Conservation (phyloP, 2,329 filamentous ascomycete genomes). For the Drechslerella dactyloides region DNA sequence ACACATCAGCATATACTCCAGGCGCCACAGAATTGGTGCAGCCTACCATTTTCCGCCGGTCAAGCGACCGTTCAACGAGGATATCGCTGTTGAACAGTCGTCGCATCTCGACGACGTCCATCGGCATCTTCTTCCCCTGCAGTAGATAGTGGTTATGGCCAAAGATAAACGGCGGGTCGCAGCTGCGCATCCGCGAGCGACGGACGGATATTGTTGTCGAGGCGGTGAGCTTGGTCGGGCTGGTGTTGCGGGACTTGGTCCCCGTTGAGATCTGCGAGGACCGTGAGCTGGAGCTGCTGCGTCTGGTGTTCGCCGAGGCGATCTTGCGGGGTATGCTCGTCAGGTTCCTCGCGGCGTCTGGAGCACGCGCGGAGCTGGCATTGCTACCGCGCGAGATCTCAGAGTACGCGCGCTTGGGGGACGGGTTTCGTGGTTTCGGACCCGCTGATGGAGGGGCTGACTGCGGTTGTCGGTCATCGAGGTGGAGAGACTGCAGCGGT, state of each 20-base stretch:
- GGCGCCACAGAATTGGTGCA: not conserved
- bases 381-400: no score
- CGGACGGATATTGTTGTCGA: conserved; percentile 1
- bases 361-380: no score
- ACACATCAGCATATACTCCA: not conserved
- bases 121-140: not conserved
- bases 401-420: no score
- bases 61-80: conserved; percentile 1
- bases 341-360: no score
- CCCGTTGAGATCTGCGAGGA: no score
- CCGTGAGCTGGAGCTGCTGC: no score
- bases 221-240: not conserved
- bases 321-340: no score
- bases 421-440: no score
- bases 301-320: no score
- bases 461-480: no score
- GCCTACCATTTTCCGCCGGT: not conserved
- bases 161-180: conserved; percentile 6
- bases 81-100: not conserved
- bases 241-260: not conserved
- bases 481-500: no score
- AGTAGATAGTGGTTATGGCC: conserved; percentile 1
- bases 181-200: conserved; percentile 4
- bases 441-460: no score
- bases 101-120: not conserved